Percentiles rank a stretch among this genome's conserved stretches.
Conservation (phyloP, 805 yeast genomes). For the Pichia thaimueangensis region DNA sequence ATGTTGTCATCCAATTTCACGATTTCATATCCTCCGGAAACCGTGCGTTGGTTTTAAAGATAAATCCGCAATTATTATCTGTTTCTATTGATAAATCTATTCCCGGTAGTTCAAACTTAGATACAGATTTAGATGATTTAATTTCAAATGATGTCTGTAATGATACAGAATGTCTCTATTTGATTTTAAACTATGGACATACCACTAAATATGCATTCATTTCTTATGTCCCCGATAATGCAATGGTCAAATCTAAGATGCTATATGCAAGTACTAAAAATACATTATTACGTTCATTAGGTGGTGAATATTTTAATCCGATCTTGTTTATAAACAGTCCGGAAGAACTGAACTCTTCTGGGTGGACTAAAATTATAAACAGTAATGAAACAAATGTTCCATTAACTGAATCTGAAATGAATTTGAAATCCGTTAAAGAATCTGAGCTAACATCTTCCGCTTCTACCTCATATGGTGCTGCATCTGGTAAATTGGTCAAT, state of each 20-base stretch:
- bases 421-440: constrained; percentile 40
- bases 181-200: constrained; percentile 29
- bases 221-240: constrained; percentile 80
- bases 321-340: constrained; percentile 50
- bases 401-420: constrained; percentile 53
- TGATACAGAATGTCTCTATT: constrained; percentile 33
- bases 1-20: background rate
- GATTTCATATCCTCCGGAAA: constrained; percentile 1
- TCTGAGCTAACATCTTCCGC: constrained; percentile 30
- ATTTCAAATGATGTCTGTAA: constrained; percentile 4
- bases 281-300: constrained; percentile 61
- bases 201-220: constrained; percentile 46
- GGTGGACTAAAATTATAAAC: constrained; percentile 37
- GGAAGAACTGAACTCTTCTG: constrained; percentile 45
- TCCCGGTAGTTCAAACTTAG: background rate
- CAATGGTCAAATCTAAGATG: constrained; percentile 83
- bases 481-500: constrained; percentile 4
- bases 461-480: constrained; percentile 33
- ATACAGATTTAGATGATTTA: constrained; percentile 4
- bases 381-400: constrained; percentile 38
- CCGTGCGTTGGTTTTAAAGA: constrained; percentile 1
- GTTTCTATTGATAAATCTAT: background rate
- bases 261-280: constrained; percentile 87
- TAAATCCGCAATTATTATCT: background rate
- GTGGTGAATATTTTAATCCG: constrained; percentile 46